Conservation (phyloP, 73 alveolate species). For the Tetrahymena thermophila region DNA sequence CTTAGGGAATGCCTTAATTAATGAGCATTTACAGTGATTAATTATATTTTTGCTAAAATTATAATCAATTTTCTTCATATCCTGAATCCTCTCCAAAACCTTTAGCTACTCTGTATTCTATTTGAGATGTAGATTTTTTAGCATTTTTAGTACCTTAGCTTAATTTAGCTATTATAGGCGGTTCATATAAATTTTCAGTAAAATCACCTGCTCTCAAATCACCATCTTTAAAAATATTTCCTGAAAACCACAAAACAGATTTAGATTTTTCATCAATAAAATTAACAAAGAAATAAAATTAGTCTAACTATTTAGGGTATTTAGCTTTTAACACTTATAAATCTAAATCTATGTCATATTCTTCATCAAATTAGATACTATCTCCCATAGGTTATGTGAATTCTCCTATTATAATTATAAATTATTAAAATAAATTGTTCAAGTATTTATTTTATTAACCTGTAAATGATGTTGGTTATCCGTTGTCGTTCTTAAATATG, state of each 20-base stretch:
- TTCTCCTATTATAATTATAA: neutral
- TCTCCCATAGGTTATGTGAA: neutral
- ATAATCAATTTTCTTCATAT: neutral
- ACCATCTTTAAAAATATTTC: neutral
- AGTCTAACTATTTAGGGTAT: neutral
- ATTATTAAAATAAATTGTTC: neutral
- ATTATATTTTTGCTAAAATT: no score
- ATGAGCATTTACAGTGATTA: no score
- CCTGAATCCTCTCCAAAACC: neutral
- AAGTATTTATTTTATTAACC: neutral
- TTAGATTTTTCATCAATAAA: neutral
- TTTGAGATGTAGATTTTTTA: neutral
- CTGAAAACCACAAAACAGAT: neutral
- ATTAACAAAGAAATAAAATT: neutral
- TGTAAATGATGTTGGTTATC: neutral
- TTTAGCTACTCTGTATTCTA: neutral
- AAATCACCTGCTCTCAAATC: neutral
- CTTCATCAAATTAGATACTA: neutral
- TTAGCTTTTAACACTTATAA: neutral
- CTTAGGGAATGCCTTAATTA: no score
- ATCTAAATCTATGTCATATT: neutral
- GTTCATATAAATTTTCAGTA: neutral
- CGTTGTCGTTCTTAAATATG: neutral
- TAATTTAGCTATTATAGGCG: neutral
- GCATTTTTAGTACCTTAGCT: neutral